A percentile compares a stretch with the other conserved stretches of the same genome.
phyloP scores from a whole-genome alignment of 2,329 filamentous ascomycete species.

The Capronia epimyces region DNA sequence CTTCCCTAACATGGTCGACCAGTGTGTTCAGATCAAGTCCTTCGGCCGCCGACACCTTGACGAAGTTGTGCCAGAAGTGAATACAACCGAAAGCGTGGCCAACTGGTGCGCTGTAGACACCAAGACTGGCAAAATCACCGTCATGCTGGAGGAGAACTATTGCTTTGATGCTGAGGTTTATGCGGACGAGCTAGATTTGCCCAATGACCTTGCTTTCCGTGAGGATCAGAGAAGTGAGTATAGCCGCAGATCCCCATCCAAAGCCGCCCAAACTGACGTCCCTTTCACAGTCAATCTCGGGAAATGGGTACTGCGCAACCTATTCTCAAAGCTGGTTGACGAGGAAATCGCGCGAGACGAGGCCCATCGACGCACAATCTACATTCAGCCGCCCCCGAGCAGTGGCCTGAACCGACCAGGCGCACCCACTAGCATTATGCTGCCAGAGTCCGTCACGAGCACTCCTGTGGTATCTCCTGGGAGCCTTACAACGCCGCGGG shows the following conservation, averaged over 20 bases:
- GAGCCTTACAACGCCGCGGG: slow-evolving; percentile 52
- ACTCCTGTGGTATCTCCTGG: slow-evolving; percentile 20
- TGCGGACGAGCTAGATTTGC: slow-evolving; percentile 74
- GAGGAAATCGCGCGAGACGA: slow-evolving; percentile 84
- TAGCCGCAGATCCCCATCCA: background rate
- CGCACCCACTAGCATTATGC: slow-evolving; percentile 24
- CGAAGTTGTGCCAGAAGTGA: slow-evolving; percentile 80
- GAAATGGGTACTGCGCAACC: slow-evolving; percentile 89
- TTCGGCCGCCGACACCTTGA: slow-evolving; percentile 93
- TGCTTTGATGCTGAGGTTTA: slow-evolving; percentile 98
- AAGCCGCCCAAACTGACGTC: slow-evolving; percentile 23
- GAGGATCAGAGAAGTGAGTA: slow-evolving; percentile 86
- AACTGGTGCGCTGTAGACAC: slow-evolving; percentile 97
- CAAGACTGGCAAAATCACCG: slow-evolving; percentile 82
- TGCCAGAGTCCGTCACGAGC: slow-evolving; percentile 16
- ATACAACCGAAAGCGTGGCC: slow-evolving; percentile 80
- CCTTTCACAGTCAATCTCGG: slow-evolving; percentile 73
- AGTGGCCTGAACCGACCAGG: slow-evolving; percentile 21
- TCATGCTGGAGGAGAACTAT: slow-evolving; percentile 86
- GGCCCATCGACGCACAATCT: slow-evolving; percentile 62
- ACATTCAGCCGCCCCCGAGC: slow-evolving; percentile 55
- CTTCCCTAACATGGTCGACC: slow-evolving; percentile 17
- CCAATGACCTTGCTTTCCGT: slow-evolving; percentile 71
- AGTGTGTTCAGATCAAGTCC: slow-evolving; percentile 83
- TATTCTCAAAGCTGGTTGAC: slow-evolving; percentile 83